Evolutionary conservation across 192 early-diverging fungal genomes (phyloP).

Genomic region (Podila epigama): DNA sequence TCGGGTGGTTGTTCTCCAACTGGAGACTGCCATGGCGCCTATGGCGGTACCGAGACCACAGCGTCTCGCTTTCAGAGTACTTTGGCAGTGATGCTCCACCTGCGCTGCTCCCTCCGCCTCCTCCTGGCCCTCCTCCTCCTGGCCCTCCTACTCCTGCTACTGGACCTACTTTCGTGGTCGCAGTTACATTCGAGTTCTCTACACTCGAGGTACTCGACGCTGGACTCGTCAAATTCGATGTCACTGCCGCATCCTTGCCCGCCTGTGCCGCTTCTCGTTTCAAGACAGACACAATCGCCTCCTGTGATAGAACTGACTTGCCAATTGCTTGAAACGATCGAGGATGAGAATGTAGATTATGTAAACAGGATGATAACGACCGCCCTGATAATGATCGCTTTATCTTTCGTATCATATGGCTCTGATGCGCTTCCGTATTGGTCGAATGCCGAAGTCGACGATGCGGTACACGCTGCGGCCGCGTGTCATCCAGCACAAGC

Average conservation of each 20-base stretch:
- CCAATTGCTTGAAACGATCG: neutral
- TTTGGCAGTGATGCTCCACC: neutral
- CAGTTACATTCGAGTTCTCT: too few species aligned
- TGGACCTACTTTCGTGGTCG: too few species aligned
- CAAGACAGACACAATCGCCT: constrained; percentile 52
- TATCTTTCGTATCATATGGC: constrained; percentile 17
- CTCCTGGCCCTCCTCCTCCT: too few species aligned
- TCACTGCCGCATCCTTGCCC: constrained; percentile 9
- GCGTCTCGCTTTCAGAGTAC: neutral
- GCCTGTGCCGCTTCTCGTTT: constrained; percentile 51
- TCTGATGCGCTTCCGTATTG: constrained; percentile 13
- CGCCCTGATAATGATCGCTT: constrained; percentile 25
- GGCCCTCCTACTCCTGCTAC: too few species aligned
- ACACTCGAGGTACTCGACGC: neutral
- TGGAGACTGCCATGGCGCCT: constrained; percentile 42
- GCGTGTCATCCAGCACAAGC: constrained; percentile 26
- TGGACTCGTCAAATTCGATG: neutral
- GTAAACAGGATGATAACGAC: constrained; percentile 17
- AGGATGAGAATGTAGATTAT: constrained; percentile 25
- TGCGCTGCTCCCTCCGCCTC: too few species aligned
- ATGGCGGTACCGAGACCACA: constrained; percentile 4
- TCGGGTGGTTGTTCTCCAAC: constrained; percentile 12
- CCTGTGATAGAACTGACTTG: constrained; percentile 21
- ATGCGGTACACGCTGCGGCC: constrained; percentile 15
- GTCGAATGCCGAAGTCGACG: constrained; percentile 19